Evolutionary conservation across 1,139 yeast genomes (phyloP), one percentile per base, ranked within the genome.

Genomic region (Lizanozyma gosingica): DNA sequence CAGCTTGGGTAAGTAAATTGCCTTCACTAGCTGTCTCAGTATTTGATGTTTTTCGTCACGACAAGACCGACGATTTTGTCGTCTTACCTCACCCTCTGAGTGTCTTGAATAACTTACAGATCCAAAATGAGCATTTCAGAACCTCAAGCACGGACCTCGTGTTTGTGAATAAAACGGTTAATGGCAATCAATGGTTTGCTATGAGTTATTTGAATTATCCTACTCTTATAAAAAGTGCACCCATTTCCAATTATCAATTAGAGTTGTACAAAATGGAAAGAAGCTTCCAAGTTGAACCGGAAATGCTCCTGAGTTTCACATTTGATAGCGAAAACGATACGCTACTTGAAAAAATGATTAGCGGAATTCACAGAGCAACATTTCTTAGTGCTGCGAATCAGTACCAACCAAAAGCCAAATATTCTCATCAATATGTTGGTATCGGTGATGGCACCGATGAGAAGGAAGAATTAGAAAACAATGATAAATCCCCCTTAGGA

Each of bases 151-250:
- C 51, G 35, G 67, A 67, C 44, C 51, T 66, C 40, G 70, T 88
- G 1, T 87, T 78, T 54, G 65, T 88, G 17, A 86, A 83, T 46
- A 68, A 72, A 46, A 82, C 92, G 0, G 65, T 71, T 11, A 71
- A 71, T 41, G 78, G 80, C 3, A 49, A 58, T 32, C 82, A 85
- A 39, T 88, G 96, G 96, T 86, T 76, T 63, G 97, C 96, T 9
- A 71, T 90, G 75, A 83, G 95, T 27, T 84, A 80, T 47, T 57
- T 60, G 18, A 73, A 80, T 50, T 90, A 81, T 53, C 96, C 97
- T 0, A 79, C 94, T 0, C 59, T 88, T 40, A 88, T 90, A 16
- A 78, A 79, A 45, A 76, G 86, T 18, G 94, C 97, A 0, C 92
- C 95, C 0, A 54, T 74, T 2, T 78, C 88, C 0, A 70, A 72